A percentile compares a stretch with the other conserved stretches of the same genome.
phyloP scores from a whole-genome alignment of 495 filamentous ascomycete species.

The Penicillium bialowiezense region DNA sequence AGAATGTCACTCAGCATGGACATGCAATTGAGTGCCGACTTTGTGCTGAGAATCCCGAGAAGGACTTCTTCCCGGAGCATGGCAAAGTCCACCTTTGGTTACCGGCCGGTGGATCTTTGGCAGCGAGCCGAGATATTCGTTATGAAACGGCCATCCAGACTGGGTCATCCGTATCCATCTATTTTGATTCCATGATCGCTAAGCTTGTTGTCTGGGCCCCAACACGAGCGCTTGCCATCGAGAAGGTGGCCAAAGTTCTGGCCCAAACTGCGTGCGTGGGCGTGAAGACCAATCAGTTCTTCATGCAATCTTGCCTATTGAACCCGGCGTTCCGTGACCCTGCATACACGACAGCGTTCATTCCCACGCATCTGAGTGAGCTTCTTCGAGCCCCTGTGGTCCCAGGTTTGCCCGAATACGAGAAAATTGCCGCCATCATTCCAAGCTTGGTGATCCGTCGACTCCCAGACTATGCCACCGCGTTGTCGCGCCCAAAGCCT shows the following conservation, averaged over 20 bases:
- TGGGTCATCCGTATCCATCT: conserved; percentile 77
- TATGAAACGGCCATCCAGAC: conserved; percentile 81
- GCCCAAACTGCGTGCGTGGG: conserved; percentile 81
- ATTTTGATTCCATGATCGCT: conserved; percentile 93
- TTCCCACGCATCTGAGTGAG: conserved; percentile 67
- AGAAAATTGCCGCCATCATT: conserved; percentile 7
- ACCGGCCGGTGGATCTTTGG: conserved; percentile 47
- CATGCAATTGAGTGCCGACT: conserved; percentile 85
- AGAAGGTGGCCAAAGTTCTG: conserved; percentile 67
- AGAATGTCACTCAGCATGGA: conserved; percentile 61
- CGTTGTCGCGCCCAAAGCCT: neutral
- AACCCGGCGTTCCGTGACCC: conserved; percentile 71
- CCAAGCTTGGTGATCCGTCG: conserved; percentile 8
- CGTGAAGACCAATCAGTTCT: conserved; percentile 83
- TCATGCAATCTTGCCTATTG: conserved; percentile 72
- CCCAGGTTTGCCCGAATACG: neutral
- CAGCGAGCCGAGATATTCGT: conserved; percentile 58
- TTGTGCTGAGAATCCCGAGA: conserved; percentile 82
- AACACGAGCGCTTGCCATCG: conserved; percentile 68
- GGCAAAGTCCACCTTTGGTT: conserved; percentile 64
- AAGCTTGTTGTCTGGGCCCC: conserved; percentile 82
- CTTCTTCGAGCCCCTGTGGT: conserved; percentile 42
- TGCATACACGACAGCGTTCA: conserved; percentile 84
- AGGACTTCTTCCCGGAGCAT: conserved; percentile 80
- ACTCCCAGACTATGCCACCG: neutral